Conservation (phyloP, 2,329 filamentous ascomycete species). For the Colletotrichum sidae region DNA sequence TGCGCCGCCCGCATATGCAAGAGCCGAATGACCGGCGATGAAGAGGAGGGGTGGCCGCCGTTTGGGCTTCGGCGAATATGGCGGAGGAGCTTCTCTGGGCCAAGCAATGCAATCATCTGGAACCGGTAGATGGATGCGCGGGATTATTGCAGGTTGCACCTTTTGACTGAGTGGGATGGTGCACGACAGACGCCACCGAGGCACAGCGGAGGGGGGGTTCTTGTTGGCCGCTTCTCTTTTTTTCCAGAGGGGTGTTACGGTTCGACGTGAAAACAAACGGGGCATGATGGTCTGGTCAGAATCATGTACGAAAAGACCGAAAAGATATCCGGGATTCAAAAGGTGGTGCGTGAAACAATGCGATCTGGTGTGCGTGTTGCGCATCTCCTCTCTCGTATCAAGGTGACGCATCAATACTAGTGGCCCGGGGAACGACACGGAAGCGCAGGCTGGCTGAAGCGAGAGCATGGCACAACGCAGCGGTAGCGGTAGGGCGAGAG, state of each 20-base stretch:
- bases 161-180: neutral
- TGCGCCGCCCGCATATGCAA: conserved; percentile 13
- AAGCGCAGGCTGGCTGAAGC: conserved; percentile 4
- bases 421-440: conserved; percentile 29
- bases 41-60: conserved; percentile 5
- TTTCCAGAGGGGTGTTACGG: too few relatives aligned
- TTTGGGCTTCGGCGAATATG: neutral
- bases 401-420: conserved; percentile 1
- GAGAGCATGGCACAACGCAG: neutral
- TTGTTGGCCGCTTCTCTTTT: too few relatives aligned
- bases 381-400: conserved; percentile 22
- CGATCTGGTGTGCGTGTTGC: conserved; percentile 18
- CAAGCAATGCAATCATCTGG: conserved; percentile 14
- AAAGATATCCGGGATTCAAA: neutral
- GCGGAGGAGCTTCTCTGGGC: neutral
- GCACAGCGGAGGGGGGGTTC: neutral
- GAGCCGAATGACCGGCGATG: conserved; percentile 23
- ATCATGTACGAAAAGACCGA: too few relatives aligned
- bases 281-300: too few relatives aligned
- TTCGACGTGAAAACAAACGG: too few relatives aligned
- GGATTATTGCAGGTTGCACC: conserved; percentile 6
- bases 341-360: conserved; percentile 20
- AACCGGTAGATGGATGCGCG: conserved; percentile 16
- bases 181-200: conserved; percentile 28
- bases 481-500: too few relatives aligned